Conservation (phyloP, 1,139 yeast genomes). For the Saccharomyces hybrid region DNA sequence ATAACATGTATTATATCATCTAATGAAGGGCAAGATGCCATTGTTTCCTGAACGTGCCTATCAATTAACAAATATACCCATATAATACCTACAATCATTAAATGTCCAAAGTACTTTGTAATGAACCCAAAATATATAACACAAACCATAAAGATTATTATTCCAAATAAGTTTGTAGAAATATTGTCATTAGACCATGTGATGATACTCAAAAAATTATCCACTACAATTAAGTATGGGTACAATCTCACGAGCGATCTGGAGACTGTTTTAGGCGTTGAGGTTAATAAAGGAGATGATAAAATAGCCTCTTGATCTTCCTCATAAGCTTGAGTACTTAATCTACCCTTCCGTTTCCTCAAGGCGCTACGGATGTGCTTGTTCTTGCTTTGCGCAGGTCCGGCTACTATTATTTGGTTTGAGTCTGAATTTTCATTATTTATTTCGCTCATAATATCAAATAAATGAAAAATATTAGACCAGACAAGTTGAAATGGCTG, state of each 20-base stretch:
- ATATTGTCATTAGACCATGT: slow-evolving; percentile 90
- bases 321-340: slow-evolving; percentile 7
- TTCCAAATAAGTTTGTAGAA: slow-evolving; percentile 63
- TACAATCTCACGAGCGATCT: slow-evolving; percentile 75
- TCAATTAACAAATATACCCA: slow-evolving; percentile 61
- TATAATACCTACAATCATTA: slow-evolving; percentile 60
- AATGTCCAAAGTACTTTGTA: slow-evolving; percentile 73
- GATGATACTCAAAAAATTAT: slow-evolving; percentile 58
- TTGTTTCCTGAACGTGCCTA: slow-evolving; percentile 44
- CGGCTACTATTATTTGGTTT: slow-evolving; percentile 6
- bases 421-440: slow-evolving; percentile 2
- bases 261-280: slow-evolving; percentile 89
- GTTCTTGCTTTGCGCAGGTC: neutral
- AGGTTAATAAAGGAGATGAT: slow-evolving; percentile 59
- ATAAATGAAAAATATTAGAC: neutral
- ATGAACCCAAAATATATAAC: slow-evolving; percentile 71
- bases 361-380: slow-evolving; percentile 23
- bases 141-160: slow-evolving; percentile 49
- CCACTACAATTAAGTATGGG: slow-evolving; percentile 72
- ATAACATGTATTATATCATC: slow-evolving; percentile 82
- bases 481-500: neutral
- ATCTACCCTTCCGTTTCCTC: slow-evolving; percentile 14
- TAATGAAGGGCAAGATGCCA: slow-evolving; percentile 66
- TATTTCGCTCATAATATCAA: slow-evolving; percentile 2
- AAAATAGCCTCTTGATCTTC: slow-evolving; percentile 18